Evolutionary conservation across 805 yeast genomes (phyloP).

Genomic region (Ogataea wickerhamii): DNA sequence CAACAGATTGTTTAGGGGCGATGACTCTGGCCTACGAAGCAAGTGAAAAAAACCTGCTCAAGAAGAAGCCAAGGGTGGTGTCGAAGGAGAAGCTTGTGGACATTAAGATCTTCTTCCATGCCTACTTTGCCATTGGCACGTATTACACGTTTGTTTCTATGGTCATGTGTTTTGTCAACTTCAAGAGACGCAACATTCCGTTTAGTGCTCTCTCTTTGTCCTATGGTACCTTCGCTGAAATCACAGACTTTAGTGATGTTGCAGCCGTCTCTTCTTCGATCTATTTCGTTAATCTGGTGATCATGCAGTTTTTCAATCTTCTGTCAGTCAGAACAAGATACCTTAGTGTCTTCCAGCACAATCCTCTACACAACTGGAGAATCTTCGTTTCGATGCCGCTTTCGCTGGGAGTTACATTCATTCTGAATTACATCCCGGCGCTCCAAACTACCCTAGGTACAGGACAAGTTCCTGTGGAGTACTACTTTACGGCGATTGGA

Average conservation of each 20-base stretch:
- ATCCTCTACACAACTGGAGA: slow-evolving; percentile 35
- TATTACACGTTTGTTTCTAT: slow-evolving; percentile 31
- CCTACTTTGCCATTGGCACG: slow-evolving; percentile 42
- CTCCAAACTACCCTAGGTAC: slow-evolving; percentile 1
- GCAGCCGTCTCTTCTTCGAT: slow-evolving; percentile 36
- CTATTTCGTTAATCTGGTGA: slow-evolving; percentile 45
- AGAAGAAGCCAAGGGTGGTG: slow-evolving; percentile 40
- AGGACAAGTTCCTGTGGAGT: neutral
- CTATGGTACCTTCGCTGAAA: slow-evolving; percentile 32
- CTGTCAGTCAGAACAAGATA: slow-evolving; percentile 41
- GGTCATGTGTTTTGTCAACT: slow-evolving; percentile 35
- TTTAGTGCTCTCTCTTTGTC: slow-evolving; percentile 35
- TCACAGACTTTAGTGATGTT: slow-evolving; percentile 23
- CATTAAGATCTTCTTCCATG: slow-evolving; percentile 41
- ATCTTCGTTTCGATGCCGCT: slow-evolving; percentile 30
- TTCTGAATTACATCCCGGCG: slow-evolving; percentile 2
- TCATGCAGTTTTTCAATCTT: slow-evolving; percentile 45
- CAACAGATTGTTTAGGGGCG: slow-evolving; percentile 46
- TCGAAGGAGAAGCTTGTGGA: slow-evolving; percentile 46
- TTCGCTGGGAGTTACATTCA: slow-evolving; percentile 26
- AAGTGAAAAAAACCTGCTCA: slow-evolving; percentile 40
- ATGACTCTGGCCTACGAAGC: slow-evolving; percentile 42
- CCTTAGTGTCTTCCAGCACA: slow-evolving; percentile 40
- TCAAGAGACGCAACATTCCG: slow-evolving; percentile 34
- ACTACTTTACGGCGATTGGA: slow-evolving; percentile 35